These are phyloP conservation scores for Senna tora DNA, from an alignment of 306 rosid species.

Conservation along the genomic window DNA sequence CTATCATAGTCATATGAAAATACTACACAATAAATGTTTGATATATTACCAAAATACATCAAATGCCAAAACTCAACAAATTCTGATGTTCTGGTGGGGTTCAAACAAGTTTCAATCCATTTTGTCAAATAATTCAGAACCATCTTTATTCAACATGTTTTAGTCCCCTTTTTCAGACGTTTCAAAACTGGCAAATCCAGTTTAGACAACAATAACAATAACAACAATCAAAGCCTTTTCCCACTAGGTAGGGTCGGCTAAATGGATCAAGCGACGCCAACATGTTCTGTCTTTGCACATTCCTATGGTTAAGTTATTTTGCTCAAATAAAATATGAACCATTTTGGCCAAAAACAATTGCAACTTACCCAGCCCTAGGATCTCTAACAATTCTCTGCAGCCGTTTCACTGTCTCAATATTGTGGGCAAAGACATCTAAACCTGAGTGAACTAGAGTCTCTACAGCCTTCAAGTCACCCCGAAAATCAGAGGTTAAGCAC, in stretches of 20 bases:
- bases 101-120: background rate
- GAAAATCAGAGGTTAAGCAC: constrained; percentile 95
- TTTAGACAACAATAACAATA: no score
- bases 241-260: no score
- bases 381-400: constrained; percentile 96
- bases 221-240: no score
- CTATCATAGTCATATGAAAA: background rate
- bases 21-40: background rate
- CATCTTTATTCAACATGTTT: background rate
- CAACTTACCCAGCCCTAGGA: constrained; percentile 93
- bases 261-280: no score
- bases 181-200: background rate
- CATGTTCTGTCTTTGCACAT: no score
- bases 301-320: no score
- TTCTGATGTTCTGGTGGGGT: background rate
- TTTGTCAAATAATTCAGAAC: background rate
- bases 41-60: background rate
- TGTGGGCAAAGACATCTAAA: constrained; percentile 96
- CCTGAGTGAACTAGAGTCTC: constrained; percentile 79
- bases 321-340: background rate
- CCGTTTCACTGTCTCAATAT: constrained; percentile 91
- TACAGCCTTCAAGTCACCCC: constrained; percentile 84
- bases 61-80: background rate
- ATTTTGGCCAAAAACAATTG: constrained; percentile 3
- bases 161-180: background rate